Conservation (phyloP, 768 basidiomycete species). For the Coprinellus micaceus region DNA sequence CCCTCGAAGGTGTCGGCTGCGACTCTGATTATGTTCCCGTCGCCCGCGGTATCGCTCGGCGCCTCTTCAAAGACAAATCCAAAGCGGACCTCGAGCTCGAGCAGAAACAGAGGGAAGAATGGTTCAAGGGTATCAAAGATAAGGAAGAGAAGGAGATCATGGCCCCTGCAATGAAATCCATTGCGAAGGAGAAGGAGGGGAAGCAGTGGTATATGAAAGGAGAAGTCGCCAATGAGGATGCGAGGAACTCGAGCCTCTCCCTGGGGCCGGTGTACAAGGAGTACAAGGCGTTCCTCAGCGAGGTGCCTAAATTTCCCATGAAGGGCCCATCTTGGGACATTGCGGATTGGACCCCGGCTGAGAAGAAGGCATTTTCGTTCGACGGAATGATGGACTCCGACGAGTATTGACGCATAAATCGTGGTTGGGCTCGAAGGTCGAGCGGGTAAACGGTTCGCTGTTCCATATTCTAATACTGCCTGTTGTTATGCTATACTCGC, state of each 20-base stretch:
- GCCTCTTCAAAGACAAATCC: conserved; percentile 28
- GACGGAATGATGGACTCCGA: conserved; percentile 10
- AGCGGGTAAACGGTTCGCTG: too few relatives aligned
- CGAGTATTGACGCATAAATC: too few relatives aligned
- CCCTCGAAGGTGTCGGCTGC: conserved; percentile 20
- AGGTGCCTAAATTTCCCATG: conserved; percentile 23
- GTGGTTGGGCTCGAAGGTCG: too few relatives aligned
- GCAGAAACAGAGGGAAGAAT: conserved; percentile 28
- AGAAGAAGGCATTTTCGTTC: too few relatives aligned
- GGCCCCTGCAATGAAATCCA: conserved; percentile 18
- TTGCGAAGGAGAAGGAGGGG: conserved; percentile 18
- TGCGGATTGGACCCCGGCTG: conserved; percentile 28
- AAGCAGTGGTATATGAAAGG: conserved; percentile 30
- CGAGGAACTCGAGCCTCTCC: conserved; percentile 21
- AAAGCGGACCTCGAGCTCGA: conserved; percentile 25
- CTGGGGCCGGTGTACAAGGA: conserved; percentile 35
- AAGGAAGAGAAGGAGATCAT: conserved; percentile 20
- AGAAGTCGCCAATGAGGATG: conserved; percentile 21
- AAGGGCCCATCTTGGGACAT: conserved; percentile 35
- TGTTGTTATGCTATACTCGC: too few relatives aligned
- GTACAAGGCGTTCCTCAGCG: conserved; percentile 29
- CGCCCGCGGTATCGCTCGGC: conserved; percentile 32
- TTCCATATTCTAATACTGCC: too few relatives aligned
- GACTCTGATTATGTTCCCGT: conserved; percentile 24
- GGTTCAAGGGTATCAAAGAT: conserved; percentile 22